Percentiles rank a stretch among this genome's conserved stretches.
Conservation (phyloP, 1,284 basidiomycete species). For the Trichosporon sp. region DNA sequence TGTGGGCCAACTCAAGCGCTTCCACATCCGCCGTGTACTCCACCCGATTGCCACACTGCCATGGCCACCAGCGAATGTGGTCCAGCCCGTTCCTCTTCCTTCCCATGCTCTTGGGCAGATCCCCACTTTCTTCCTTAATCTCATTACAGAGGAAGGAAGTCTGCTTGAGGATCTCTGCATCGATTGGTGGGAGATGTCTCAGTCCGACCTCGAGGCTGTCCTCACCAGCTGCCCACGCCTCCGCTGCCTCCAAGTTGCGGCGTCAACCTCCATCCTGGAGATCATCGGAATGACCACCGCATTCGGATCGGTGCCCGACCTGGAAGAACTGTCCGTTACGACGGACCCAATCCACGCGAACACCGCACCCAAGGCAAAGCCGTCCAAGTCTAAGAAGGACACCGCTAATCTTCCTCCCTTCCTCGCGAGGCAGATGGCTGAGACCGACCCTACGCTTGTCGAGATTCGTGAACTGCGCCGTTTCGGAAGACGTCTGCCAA, state of each 20-base stretch:
- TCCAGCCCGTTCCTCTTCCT: constrained; percentile 26
- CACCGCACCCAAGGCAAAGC: constrained; percentile 23
- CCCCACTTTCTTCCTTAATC: constrained; percentile 29
- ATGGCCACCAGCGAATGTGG: constrained; percentile 29
- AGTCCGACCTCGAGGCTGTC: constrained; percentile 30
- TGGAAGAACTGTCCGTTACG: constrained; percentile 33
- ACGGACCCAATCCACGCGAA: constrained; percentile 29
- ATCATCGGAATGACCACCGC: constrained; percentile 34
- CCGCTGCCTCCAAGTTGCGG: constrained; percentile 30
- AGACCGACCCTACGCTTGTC: constrained; percentile 34
- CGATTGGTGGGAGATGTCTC: constrained; percentile 41
- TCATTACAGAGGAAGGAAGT: constrained; percentile 30
- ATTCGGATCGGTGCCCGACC: constrained; percentile 30
- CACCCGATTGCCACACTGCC: constrained; percentile 38
- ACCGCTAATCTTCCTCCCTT: constrained; percentile 20
- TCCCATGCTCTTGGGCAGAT: constrained; percentile 25
- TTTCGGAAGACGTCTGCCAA: constrained; percentile 38
- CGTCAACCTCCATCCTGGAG: constrained; percentile 31
- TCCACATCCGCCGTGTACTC: constrained; percentile 34
- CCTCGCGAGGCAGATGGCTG: constrained; percentile 27
- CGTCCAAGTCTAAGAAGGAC: constrained; percentile 20
- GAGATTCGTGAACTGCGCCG: constrained; percentile 41
- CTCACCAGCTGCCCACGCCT: constrained; percentile 29
- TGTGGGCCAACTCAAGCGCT: constrained; percentile 35
- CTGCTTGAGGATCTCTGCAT: constrained; percentile 34